phyloP scores from a whole-genome alignment of 164 flowering plant genomes.

The Taxillus chinensis region DNA sequence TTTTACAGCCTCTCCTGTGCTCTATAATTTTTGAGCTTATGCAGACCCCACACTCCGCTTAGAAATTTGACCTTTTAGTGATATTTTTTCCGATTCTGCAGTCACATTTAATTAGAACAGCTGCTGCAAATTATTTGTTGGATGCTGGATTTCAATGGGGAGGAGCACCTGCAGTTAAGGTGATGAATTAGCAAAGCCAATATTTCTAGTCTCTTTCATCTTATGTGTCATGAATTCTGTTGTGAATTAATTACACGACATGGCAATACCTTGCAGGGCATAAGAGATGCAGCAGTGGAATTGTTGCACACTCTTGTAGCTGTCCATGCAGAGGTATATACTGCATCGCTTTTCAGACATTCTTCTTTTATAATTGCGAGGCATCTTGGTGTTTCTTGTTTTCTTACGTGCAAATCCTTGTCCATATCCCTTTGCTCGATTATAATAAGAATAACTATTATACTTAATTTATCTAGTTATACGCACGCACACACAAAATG shows the following conservation, averaged over 20 bases:
- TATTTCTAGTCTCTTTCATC: not conserved
- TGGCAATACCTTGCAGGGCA: constrained; percentile 51
- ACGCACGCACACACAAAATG: too few relatives aligned
- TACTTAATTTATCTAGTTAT: too few relatives aligned
- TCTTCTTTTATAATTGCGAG: not conserved
- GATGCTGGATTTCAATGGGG: constrained; percentile 97
- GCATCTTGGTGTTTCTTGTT: not conserved
- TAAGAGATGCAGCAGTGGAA: constrained; percentile 92
- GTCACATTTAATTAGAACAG: constrained; percentile 80
- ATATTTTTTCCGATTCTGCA: constrained; percentile 15
- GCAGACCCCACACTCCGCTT: too few relatives aligned
- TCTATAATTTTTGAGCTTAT: too few relatives aligned
- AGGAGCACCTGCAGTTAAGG: constrained; percentile 84
- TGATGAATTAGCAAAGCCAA: constrained; percentile 19
- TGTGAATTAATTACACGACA: not conserved
- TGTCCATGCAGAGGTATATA: constrained; percentile 90
- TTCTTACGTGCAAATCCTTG: not conserved
- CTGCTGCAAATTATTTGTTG: constrained; percentile 69
- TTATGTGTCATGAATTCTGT: not conserved
- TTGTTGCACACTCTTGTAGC: constrained; percentile 81
- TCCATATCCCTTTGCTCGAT: too few relatives aligned
- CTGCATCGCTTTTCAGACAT: not conserved
- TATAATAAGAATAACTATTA: too few relatives aligned
- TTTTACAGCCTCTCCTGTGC: too few relatives aligned
- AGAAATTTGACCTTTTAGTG: too few relatives aligned